phyloP scores from a whole-genome alignment of 208 protist genomes.

The Entamoeba moshkovskii region DNA sequence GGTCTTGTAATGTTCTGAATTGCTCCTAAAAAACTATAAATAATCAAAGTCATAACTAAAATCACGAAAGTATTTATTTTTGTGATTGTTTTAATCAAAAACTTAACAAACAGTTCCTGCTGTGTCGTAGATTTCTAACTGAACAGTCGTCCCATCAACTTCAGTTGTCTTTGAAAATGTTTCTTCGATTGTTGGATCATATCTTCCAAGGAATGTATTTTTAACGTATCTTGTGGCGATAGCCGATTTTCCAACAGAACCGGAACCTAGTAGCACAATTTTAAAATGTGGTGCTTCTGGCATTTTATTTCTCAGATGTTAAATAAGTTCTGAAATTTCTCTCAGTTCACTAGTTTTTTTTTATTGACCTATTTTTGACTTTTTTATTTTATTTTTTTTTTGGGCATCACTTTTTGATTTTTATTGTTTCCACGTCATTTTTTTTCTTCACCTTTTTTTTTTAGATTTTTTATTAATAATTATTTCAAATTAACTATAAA shows the following conservation, averaged over 20 bases:
- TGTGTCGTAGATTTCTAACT: slow-evolving; percentile 61
- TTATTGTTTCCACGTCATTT: no score
- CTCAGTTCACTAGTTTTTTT: no score
- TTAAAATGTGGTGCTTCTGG: not conserved
- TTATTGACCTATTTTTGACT: no score
- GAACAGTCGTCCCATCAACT: not conserved
- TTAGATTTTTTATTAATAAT: no score
- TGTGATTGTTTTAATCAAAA: not conserved
- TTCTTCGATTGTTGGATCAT: slow-evolving; percentile 7
- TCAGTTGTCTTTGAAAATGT: not conserved
- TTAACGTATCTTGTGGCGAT: not conserved
- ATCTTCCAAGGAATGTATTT: not conserved
- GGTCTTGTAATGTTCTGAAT: not conserved
- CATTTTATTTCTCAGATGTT: not conserved
- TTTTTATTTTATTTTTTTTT: no score
- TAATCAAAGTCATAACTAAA: no score
- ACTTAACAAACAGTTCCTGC: slow-evolving; percentile 34
- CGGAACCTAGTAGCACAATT: not conserved
- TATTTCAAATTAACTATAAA: no score
- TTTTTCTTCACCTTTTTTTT: no score
- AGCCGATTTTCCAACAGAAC: not conserved
- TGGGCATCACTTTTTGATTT: no score
- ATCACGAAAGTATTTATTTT: not conserved
- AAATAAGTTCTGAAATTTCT: no score
- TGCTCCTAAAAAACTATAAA: not conserved